phyloP scores from a whole-genome alignment of 305 asterid species.

The Solanum hybrid region DNA sequence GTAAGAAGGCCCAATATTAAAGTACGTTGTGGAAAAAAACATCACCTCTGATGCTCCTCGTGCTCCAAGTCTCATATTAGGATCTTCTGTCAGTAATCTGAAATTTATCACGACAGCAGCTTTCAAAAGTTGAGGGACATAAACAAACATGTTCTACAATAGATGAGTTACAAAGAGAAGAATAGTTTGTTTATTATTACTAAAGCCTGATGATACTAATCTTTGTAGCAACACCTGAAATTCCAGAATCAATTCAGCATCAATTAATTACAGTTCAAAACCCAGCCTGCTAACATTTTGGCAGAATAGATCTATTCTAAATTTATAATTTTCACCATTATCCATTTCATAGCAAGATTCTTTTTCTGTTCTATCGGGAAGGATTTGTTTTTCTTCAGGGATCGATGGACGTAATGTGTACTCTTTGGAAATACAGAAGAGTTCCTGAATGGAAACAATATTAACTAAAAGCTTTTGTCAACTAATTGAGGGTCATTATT shows the following conservation, averaged over 20 bases:
- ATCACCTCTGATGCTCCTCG: constrained; percentile 87
- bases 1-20: neutral
- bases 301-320: neutral
- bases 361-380: neutral
- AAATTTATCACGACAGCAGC: constrained; percentile 2
- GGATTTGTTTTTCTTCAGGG: neutral
- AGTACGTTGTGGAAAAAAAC: neutral
- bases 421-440: neutral
- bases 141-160: neutral
- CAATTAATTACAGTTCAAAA: neutral
- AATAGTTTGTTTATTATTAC: neutral
- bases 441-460: neutral
- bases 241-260: neutral
- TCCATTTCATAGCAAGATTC: neutral
- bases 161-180: neutral
- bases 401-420: neutral
- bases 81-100: constrained; percentile 95
- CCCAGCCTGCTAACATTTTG: neutral
- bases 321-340: neutral
- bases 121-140: neutral
- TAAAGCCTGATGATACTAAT: neutral
- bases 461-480: neutral
- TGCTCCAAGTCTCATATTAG: constrained; percentile 94
- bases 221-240: neutral
- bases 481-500: neutral